Evolutionary conservation across 2,329 filamentous ascomycete genomes (phyloP).

Genomic region (Endothia cerciana): DNA sequence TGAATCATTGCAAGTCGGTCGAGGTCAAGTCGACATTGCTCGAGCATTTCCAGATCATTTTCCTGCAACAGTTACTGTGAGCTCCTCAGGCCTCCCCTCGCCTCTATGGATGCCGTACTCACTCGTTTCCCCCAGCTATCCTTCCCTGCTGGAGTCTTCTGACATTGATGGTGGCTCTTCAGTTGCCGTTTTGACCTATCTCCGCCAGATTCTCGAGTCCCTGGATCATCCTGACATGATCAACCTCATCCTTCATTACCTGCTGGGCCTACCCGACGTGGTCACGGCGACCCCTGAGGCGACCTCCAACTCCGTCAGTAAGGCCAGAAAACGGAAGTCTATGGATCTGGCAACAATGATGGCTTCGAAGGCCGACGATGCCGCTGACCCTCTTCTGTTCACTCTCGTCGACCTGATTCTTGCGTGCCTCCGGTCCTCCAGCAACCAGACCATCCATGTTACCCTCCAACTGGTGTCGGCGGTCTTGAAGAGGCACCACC

Average conservation of each 20-base stretch:
- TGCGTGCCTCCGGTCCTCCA: slow-evolving; percentile 81
- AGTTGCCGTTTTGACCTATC: slow-evolving; percentile 91
- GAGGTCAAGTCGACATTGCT: slow-evolving; percentile 92
- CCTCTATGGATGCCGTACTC: background rate
- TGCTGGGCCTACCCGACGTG: slow-evolving; percentile 76
- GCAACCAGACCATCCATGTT: slow-evolving; percentile 86
- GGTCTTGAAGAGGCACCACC: slow-evolving; percentile 84
- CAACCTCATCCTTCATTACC: slow-evolving; percentile 88
- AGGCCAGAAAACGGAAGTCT: slow-evolving; percentile 82
- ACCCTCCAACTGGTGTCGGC: slow-evolving; percentile 86
- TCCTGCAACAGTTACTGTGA: slow-evolving; percentile 89
- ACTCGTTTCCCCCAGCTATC: slow-evolving; percentile 65
- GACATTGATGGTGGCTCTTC: slow-evolving; percentile 97
- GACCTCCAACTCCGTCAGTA: slow-evolving; percentile 60
- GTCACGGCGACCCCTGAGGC: slow-evolving; percentile 42
- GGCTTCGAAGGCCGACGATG: slow-evolving; percentile 72
- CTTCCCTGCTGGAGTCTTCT: slow-evolving; percentile 92
- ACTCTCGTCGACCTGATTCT: slow-evolving; percentile 90
- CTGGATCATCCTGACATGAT: slow-evolving; percentile 94
- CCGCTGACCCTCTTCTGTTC: slow-evolving; percentile 83
- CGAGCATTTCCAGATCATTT: slow-evolving; percentile 96
- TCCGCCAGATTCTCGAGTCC: slow-evolving; percentile 86
- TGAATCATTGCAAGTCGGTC: slow-evolving; percentile 90
- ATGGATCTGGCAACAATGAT: slow-evolving; percentile 83
- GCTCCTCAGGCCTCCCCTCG: slow-evolving; percentile 37